Evolutionary conservation across 2,329 filamentous ascomycete genomes (phyloP).

Genomic region (Aureobasidium pullulans): DNA sequence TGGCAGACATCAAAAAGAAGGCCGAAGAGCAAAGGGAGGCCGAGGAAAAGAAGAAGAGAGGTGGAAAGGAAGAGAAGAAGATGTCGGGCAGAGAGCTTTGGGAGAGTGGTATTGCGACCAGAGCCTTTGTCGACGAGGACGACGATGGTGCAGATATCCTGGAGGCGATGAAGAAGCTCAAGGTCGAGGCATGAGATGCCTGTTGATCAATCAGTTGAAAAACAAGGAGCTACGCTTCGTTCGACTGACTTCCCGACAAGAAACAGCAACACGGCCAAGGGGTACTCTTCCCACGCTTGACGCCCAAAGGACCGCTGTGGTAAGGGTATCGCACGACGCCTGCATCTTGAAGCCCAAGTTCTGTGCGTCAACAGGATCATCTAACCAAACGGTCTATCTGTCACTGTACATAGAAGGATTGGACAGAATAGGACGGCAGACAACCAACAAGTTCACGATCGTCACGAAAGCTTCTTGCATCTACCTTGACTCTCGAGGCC

Average conservation of each 20-base stretch:
- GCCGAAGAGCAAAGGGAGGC: constrained; percentile 59
- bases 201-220: not conserved
- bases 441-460: not conserved
- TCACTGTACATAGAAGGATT: not conserved
- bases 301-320: no score
- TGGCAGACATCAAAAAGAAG: constrained; percentile 60
- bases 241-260: no score
- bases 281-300: no score
- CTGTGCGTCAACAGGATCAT: no score
- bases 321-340: not conserved
- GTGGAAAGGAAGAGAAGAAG: constrained; percentile 61
- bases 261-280: no score
- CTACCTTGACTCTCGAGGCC: no score
- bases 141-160: constrained; percentile 51
- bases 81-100: constrained; percentile 54
- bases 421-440: not conserved
- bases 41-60: constrained; percentile 52
- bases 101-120: constrained; percentile 48
- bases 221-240: no score
- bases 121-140: constrained; percentile 59
- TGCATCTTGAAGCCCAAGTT: not conserved
- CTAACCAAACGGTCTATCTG: not conserved
- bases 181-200: constrained; percentile 41
- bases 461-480: not conserved
- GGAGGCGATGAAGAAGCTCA: constrained; percentile 62